Evolutionary conservation across 164 flowering plant genomes (phyloP), one percentile per base, ranked within the genome.

Genomic region (Stephania cephalantha): DNA sequence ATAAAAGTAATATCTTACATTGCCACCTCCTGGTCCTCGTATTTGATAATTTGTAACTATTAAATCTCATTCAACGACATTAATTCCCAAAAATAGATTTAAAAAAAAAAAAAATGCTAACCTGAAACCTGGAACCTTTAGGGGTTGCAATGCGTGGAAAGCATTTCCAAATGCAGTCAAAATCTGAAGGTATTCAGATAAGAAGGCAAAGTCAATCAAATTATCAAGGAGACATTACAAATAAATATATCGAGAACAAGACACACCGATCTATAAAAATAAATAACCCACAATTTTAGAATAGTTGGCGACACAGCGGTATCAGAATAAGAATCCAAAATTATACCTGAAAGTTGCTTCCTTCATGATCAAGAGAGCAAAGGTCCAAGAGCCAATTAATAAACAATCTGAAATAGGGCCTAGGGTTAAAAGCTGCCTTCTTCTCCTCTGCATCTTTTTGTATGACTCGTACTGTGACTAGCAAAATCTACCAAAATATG

Each of bases 401-500:
- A 76, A 92, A 96, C 79, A 96, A 74, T 85, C 99, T 85, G 72
- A 90, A 96, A 82, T 90, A 92, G 29, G 98, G 97, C 77, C 97
- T 92, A 1, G 99, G 92, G 81, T 90, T 91, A 73, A 96, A 92
- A 69, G 90, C 82, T 30, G 80, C 46, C 78, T 87, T 92, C 85
- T 89, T 96, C 73, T 92, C 98, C 72, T 96, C 98, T 6, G 92
- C 91, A 81, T 94, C 97, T 83, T 86, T 83, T 72, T 87, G 97
- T 69, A 96, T 89, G 70, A 82, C 82, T 78, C 86, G 86, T 72
- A 94, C 96, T 44, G 93, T 88, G 15, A 94, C 91, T 17, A 89
- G 74, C 68, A 96, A 80, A 77, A 95, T 88, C 99, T 83, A 83
- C 58, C 52, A 46, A 73, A 53, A 35, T n/a, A 61, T 10, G 9